Base-by-base conservation (phyloP, 805 yeast species). In the Ogataea kodamae region DNA sequence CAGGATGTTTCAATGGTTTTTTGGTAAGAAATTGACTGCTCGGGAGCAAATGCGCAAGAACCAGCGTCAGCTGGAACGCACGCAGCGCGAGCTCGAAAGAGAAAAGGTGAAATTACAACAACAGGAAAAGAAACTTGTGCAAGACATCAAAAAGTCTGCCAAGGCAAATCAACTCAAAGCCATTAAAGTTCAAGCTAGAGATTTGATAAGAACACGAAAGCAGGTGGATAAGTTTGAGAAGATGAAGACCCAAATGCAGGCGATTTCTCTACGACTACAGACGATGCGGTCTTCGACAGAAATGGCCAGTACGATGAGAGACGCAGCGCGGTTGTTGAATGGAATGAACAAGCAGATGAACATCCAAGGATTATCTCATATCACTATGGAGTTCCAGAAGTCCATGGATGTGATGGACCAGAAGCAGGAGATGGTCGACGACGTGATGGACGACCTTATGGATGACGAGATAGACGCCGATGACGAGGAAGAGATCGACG, bases 341-440 rank as follows among this genome's bases (percentile, higher is more conserved):
- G 81, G 94, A 3, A 84, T 92, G 94, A 92, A 92, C 59, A 50
- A 76, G 77, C 37, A 41, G 12, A 83, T 92, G 94, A 92, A 94
- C 54, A 62, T 92, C 43, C 96, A 96, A 1, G 94, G 85, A 48
- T 65, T 92, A 41, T 81, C 86, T 37, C 74, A 81, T 42, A 92
- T 92, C 13, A 87, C 97, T 3, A 89, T 86, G 83, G 97, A 92
- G 51, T 92, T 92, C 59, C 95, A 92, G 52, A 78, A 76, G 51
- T 95, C 90, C 54, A 86, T 84, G 60, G 98, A 94, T 55, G 66
- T 94, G 49, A 92, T 92, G 97, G 97, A 90, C 59, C 98, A 92
- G 64, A 81, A 95, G 53, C 97, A 94, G 60, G 99, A 94, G 58
- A 86, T 94, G 76, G 92, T 92, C 83, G 98, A 92, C 56, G 98